Conservation (phyloP, 2,329 filamentous ascomycete genomes). For the Ilyonectria robusta region DNA sequence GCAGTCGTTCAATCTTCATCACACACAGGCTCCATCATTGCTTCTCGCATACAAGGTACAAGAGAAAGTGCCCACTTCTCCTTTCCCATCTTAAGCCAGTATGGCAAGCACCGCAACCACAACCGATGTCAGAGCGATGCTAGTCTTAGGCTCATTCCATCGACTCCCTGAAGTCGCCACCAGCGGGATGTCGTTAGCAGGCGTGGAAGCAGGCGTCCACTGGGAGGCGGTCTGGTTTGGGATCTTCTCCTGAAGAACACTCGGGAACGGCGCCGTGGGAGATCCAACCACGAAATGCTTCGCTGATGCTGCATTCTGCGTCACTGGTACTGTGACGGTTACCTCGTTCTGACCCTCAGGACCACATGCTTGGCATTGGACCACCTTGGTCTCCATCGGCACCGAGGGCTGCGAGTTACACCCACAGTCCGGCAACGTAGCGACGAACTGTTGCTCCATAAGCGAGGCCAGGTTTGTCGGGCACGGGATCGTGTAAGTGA, state of each 20-base stretch:
- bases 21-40: background rate
- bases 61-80: background rate
- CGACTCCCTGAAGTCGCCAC: slow-evolving; percentile 29
- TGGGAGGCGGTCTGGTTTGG: background rate
- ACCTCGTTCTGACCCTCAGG: slow-evolving; percentile 38
- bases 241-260: background rate
- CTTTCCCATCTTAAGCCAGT: slow-evolving; percentile 22
- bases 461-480: slow-evolving; percentile 52
- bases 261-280: background rate
- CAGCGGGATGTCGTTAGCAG: slow-evolving; percentile 16
- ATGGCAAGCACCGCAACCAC: slow-evolving; percentile 28
- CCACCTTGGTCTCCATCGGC: slow-evolving; percentile 42
- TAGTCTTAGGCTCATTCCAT: slow-evolving; percentile 26
- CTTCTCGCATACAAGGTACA: background rate
- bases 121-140: slow-evolving; percentile 29
- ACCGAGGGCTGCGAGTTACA: slow-evolving; percentile 34
- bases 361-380: slow-evolving; percentile 43
- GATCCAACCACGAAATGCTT: background rate
- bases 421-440: slow-evolving; percentile 48
- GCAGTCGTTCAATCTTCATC: background rate
- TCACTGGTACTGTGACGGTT: slow-evolving; percentile 44
- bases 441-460: slow-evolving; percentile 50
- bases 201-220: background rate
- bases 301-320: slow-evolving; percentile 19
- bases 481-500: slow-evolving; percentile 45